Evolutionary conservation across 306 rosid species (phyloP).

Genomic region (Quercus ilex): DNA sequence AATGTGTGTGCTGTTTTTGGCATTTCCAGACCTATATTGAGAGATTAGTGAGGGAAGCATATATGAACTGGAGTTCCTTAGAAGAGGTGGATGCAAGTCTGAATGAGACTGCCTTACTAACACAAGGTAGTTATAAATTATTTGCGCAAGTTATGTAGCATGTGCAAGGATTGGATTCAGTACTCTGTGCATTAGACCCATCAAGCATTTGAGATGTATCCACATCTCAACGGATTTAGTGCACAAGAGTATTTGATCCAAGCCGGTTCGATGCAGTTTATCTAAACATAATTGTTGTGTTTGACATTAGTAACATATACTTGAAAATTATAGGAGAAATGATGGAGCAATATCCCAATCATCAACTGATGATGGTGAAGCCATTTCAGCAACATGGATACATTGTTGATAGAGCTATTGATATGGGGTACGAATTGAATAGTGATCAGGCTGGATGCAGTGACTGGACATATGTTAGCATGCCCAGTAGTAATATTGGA

Average conservation of each 20-base stretch:
- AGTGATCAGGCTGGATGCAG: slow-evolving; percentile 27
- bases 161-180: too few relatives aligned
- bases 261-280: fast-evolving
- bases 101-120: slow-evolving; percentile 42
- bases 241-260: too few relatives aligned
- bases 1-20: neutral
- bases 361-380: slow-evolving; percentile 6
- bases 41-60: slow-evolving; percentile 50
- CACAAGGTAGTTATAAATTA: slow-evolving; percentile 45
- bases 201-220: too few relatives aligned
- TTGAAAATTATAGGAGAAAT: slow-evolving; percentile 34
- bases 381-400: slow-evolving; percentile 27
- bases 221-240: fast-evolving
- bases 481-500: slow-evolving; percentile 1
- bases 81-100: slow-evolving; percentile 40
- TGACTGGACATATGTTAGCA: slow-evolving; percentile 32
- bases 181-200: fast-evolving
- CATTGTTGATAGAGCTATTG: slow-evolving; percentile 20
- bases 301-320: neutral
- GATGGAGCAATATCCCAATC: slow-evolving; percentile 21
- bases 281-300: neutral
- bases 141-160: neutral
- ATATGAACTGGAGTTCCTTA: slow-evolving; percentile 43
- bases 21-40: slow-evolving; percentile 44
- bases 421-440: slow-evolving; percentile 12